Evolutionary conservation across 2,329 filamentous ascomycete species (phyloP).

Genomic region (Fusarium poae): DNA sequence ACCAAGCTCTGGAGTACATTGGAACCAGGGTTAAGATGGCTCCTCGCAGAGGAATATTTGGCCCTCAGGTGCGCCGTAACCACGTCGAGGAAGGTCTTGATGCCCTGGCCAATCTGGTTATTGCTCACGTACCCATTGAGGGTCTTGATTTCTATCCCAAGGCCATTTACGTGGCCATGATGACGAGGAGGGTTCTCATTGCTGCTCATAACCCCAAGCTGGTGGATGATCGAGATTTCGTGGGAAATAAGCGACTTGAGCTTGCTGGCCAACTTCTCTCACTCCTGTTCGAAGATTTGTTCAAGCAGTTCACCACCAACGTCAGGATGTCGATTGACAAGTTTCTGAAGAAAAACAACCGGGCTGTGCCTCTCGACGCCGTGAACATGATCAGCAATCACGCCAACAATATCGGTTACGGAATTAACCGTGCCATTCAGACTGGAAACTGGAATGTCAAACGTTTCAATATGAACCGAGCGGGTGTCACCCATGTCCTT

Average conservation of each 20-base stretch:
- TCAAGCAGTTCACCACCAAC: constrained; percentile 92
- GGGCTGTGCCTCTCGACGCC: constrained; percentile 89
- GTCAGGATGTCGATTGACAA: constrained; percentile 97
- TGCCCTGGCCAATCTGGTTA: constrained; percentile 90
- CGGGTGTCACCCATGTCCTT: constrained; percentile 95
- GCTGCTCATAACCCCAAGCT: constrained; percentile 88
- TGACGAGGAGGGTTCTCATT: constrained; percentile 97
- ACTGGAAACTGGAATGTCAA: constrained; percentile 99
- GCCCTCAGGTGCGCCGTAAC: constrained; percentile 74
- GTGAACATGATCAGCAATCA: constrained; percentile 86
- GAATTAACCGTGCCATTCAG: constrained; percentile 95
- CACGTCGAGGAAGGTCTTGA: constrained; percentile 93
- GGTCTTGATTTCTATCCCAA: constrained; percentile 97
- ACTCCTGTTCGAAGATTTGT: constrained; percentile 94
- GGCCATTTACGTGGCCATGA: constrained; percentile 94
- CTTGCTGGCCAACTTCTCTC: constrained; percentile 94
- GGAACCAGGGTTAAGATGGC: constrained; percentile 90
- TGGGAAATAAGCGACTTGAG: constrained; percentile 96
- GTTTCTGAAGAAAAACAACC: constrained; percentile 91
- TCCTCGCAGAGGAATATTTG: constrained; percentile 70
- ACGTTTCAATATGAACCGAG: constrained; percentile 98
- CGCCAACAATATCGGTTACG: constrained; percentile 87
- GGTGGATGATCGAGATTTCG: constrained; percentile 96
- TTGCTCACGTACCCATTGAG: constrained; percentile 92
- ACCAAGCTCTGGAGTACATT: constrained; percentile 94